These are phyloP conservation scores for Kwoniella shivajii DNA, from an alignment of 1,284 basidiomycete genomes.

Conservation along the genomic window DNA sequence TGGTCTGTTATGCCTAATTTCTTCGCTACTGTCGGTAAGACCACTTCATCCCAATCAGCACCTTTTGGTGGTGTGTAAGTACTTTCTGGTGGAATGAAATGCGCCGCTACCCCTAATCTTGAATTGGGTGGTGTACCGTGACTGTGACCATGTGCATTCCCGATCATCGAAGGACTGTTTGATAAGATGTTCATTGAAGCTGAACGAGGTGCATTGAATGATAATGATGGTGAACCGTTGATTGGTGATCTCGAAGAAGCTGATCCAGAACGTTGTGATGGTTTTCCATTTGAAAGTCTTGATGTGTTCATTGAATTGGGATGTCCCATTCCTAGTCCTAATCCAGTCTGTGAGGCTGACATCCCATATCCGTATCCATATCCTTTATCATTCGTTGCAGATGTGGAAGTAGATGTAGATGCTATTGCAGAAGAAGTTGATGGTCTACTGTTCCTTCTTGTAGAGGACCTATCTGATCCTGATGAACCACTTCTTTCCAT, in stretches of 20 bases:
- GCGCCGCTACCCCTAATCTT: slow-evolving; percentile 43
- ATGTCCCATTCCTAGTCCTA: slow-evolving; percentile 16
- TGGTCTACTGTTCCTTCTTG: slow-evolving; percentile 2
- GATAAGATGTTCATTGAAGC: slow-evolving; percentile 32
- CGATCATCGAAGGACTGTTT: slow-evolving; percentile 1
- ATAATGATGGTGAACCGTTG: background rate
- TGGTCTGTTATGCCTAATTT: slow-evolving; percentile 64
- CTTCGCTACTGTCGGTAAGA: slow-evolving; percentile 73
- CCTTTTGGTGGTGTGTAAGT: slow-evolving; percentile 51
- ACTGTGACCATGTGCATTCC: no score
- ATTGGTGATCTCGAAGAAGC: slow-evolving; percentile 9
- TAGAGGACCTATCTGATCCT: slow-evolving; percentile 1
- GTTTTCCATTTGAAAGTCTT: background rate
- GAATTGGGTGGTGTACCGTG: slow-evolving; percentile 12
- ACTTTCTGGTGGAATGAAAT: slow-evolving; percentile 46
- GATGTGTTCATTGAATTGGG: slow-evolving; percentile 1
- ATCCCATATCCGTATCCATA: slow-evolving; percentile 4
- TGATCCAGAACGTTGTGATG: slow-evolving; percentile 6
- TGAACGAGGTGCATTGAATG: slow-evolving; percentile 23
- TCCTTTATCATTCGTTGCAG: no score
- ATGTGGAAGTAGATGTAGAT: no score
- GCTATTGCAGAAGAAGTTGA: background rate
- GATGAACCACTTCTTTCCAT: slow-evolving; percentile 3
- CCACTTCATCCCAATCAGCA: slow-evolving; percentile 57
- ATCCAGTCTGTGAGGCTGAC: slow-evolving; percentile 2